Evolutionary conservation across 192 early-diverging fungal species (phyloP).

Genomic region (Podila verticillata): DNA sequence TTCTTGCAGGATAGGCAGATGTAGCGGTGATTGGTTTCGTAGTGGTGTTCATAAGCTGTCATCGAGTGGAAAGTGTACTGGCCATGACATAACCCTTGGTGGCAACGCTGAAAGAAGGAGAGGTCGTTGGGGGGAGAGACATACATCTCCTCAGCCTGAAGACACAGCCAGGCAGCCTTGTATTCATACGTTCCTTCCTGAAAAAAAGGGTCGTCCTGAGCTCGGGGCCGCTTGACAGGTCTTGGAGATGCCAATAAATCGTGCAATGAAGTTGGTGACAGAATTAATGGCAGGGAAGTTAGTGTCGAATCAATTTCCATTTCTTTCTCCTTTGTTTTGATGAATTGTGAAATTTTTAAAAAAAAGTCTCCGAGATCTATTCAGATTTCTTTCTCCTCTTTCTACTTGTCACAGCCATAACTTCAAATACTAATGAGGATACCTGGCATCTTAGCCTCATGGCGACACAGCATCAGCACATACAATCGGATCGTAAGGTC

Average conservation of each 20-base stretch:
- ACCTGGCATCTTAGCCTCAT: background rate
- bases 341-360: too few relatives aligned
- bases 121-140: slow-evolving; percentile 14
- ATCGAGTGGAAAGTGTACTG: slow-evolving; percentile 42
- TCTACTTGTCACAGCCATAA: background rate
- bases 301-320: background rate
- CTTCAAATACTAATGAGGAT: background rate
- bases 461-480: background rate
- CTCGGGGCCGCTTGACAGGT: slow-evolving; percentile 16
- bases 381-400: background rate
- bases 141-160: slow-evolving; percentile 27
- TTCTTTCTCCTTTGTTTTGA: background rate
- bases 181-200: slow-evolving; percentile 40
- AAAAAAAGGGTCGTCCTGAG: slow-evolving; percentile 49
- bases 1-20: slow-evolving; percentile 57
- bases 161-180: slow-evolving; percentile 43
- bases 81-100: slow-evolving; percentile 30
- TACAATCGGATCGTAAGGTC: background rate
- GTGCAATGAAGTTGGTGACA: background rate
- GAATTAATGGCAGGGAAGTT: background rate
- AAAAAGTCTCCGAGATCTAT: background rate
- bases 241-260: background rate
- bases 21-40: slow-evolving; percentile 59
- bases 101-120: background rate
- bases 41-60: slow-evolving; percentile 59